Evolutionary conservation across 106 monocot genomes (phyloP), one percentile per base, ranked within the genome.

Genomic region (Dendrobium chrysotoxum): DNA sequence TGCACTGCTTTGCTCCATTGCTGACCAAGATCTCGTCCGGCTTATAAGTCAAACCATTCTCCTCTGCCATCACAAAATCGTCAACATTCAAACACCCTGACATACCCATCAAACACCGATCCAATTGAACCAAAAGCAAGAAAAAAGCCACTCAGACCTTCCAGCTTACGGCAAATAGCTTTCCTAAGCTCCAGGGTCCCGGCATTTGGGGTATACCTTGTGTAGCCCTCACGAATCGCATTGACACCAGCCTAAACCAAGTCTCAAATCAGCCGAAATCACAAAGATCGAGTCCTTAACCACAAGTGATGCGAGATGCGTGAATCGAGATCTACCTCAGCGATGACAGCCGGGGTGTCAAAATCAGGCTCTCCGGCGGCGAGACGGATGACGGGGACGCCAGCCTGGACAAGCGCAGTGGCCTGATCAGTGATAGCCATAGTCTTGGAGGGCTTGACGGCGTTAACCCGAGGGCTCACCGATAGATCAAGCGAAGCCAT

Each of bases 361-460:
- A 96, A 96, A 61, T 96, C 97, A 30, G 97, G 97, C 78, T 98
- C 97, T 2, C 97, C 97, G 16, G 97, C 97, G 3, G 97, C 97
- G 39, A 98, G 89, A 3, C 94, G 21, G 72, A 95, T 89, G 76
- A 98, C 88, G 8, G 97, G 94, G 45, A 98, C 92, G 4, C 97
- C 97, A 40, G 97, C 83, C 87, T 89, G 94, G 16, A 84, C 86
- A 57, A 98, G 97, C 21, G 97, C 90, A 26, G 94, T 94, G 50
- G 97, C 97, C 53, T 86, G 91, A 79, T 98, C 97, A 9, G 92
- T 89, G 78, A 98, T 98, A 28, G 92, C 92, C 91, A 98, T 92
- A 18, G 97, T 98, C 84, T 98, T 98, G 5, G 97, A 98, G 2
- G 97, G 97, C 61, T 94, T 94, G 3, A 97, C 61, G 31, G 97